Evolutionary conservation across 306 rosid species (phyloP), one percentile per base, ranked within the genome.

Genomic region (Vigna trinervia): DNA sequence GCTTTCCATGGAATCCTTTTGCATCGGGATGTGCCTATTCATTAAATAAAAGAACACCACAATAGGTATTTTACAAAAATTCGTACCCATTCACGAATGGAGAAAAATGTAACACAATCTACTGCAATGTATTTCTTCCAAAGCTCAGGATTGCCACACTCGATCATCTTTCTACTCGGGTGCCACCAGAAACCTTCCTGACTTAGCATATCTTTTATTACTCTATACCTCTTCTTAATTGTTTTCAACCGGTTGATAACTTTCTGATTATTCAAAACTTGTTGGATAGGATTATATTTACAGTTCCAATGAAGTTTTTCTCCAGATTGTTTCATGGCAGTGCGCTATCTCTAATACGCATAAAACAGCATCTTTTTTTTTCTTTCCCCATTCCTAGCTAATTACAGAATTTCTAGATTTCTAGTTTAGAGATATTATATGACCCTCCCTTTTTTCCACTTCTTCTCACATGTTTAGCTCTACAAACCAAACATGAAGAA

Each of bases 141-240:
- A 63, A 85, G 85, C 38, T 90, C 93, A 38, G 90, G 87, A 32
- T 69, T 82, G 68, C 90, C 89, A 51, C 91, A 90, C 76, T 90
- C 89, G 0, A 92, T 87, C 88, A 83, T 85, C 87, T 85, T 87
- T 1, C 90, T 78, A 54, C 12, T 82, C 11, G 91, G 89, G 80
- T 92, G 87, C 97, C 95, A 92, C 80, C 80, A 63, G 86, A 92
- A 92, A 50, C 95, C 90, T 41, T 90, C 91, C 47, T 90, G 91
- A 83, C 85, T 82, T 20, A 92, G 84, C 64, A 90, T 84, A 74
- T 90, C 97, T 84, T 81, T 87, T 53, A 92, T 90, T 69, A 85
- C 87, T 84, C 84, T 88, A 77, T 92, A 90, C 69, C 97, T 84
- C 84, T 89, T 92, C 88, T 92, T 92, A 75, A 92, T 88, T 6